These are phyloP conservation scores for Podospora pseudopauciseta DNA, from an alignment of 495 filamentous ascomycete species.

Conservation along the genomic window DNA sequence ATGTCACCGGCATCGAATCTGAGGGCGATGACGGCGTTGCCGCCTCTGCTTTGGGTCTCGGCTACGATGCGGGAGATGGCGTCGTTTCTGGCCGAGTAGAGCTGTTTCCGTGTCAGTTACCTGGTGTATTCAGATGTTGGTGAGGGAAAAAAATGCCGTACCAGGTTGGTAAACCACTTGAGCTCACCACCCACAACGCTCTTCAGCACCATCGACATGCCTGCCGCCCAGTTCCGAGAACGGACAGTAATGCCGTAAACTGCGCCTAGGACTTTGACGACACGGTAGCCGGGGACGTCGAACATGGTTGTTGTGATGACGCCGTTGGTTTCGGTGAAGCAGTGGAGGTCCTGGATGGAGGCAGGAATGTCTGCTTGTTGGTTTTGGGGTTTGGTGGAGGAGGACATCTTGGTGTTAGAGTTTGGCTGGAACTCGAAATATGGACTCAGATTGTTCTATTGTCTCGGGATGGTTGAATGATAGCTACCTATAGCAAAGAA, in stretches of 20 bases:
- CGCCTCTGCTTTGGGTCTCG: conserved; percentile 54
- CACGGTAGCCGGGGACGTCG: conserved; percentile 56
- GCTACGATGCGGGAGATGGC: conserved; percentile 53
- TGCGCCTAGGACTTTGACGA: conserved; percentile 53
- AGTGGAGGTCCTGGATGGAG: conserved; percentile 43
- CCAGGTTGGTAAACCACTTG: conserved; percentile 52
- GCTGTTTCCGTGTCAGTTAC: conserved; percentile 19
- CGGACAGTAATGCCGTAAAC: conserved; percentile 59
- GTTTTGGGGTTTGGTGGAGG: conserved; percentile 17
- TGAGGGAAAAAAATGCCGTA: conserved; percentile 6
- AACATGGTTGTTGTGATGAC: conserved; percentile 53
- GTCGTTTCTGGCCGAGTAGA: conserved; percentile 55
- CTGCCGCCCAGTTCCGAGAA: conserved; percentile 48
- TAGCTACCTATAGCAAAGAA: no score
- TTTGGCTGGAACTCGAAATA: not conserved
- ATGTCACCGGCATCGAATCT: conserved; percentile 53
- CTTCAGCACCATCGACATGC: conserved; percentile 46
- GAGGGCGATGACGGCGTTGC: conserved; percentile 57
- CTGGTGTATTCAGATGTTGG: not conserved
- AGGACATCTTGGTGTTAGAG: conserved; percentile 15
- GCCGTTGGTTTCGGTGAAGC: conserved; percentile 59
- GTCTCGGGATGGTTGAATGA: no score
- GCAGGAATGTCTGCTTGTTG: conserved; percentile 31
- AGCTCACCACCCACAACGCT: conserved; percentile 56
- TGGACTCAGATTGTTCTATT: no score